Conservation (phyloP, 371 early-diverging fungal species). For the Chytridiales sp. region DNA sequence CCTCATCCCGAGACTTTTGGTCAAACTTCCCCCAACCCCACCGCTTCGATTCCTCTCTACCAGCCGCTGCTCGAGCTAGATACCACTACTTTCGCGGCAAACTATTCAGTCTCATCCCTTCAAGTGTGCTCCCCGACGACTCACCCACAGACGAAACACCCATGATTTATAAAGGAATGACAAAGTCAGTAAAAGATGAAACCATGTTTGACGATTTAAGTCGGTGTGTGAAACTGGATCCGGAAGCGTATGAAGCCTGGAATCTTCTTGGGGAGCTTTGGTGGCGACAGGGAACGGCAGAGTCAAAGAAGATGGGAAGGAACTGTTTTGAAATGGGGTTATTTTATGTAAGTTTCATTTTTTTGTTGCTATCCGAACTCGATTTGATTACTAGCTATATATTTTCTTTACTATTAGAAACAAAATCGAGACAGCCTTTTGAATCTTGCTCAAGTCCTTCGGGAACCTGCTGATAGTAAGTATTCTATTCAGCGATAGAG, state of each 20-base stretch:
- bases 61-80: slow-evolving; percentile 1
- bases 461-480: slow-evolving; percentile 1
- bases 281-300: not conserved
- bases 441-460: slow-evolving; percentile 16
- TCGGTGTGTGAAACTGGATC: slow-evolving; percentile 10
- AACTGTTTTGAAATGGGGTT: slow-evolving; percentile 25
- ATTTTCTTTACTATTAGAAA: not conserved
- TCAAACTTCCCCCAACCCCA: slow-evolving; percentile 1
- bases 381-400: not conserved
- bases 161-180: too few species aligned
- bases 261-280: slow-evolving; percentile 25
- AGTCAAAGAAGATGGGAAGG: not conserved
- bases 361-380: not conserved
- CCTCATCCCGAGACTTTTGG: not conserved
- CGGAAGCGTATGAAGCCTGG: slow-evolving; percentile 9
- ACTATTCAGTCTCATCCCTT: slow-evolving; percentile 16
- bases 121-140: too few species aligned
- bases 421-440: slow-evolving; percentile 15
- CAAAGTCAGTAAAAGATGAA: slow-evolving; percentile 15
- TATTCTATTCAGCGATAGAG: not conserved
- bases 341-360: slow-evolving; percentile 4
- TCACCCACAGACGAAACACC: too few species aligned
- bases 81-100: slow-evolving; percentile 22
- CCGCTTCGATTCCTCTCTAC: slow-evolving; percentile 20
- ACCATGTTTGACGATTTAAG: slow-evolving; percentile 19